phyloP scores from a whole-genome alignment of 1,284 basidiomycete species.

The Ganoderma resinaceum region DNA sequence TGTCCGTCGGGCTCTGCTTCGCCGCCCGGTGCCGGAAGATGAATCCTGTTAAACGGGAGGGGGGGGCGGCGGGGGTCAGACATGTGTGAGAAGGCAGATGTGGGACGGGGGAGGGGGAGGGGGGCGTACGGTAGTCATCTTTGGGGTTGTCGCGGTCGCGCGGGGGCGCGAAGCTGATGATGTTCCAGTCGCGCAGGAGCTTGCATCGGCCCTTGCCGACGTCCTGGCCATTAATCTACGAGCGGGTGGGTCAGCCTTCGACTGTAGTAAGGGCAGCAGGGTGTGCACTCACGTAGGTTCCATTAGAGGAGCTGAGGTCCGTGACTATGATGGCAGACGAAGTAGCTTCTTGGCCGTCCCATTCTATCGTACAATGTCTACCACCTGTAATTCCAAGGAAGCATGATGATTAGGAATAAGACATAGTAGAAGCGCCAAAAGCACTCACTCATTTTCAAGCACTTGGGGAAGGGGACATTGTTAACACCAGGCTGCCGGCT shows the following conservation, averaged over 20 bases:
- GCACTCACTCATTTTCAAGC: constrained; percentile 47
- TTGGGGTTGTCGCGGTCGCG: constrained; percentile 42
- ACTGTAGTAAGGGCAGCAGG: background rate
- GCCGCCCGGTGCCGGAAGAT: constrained; percentile 57
- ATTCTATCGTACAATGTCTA: constrained; percentile 65
- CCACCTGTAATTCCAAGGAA: constrained; percentile 57
- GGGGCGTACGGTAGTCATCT: constrained; percentile 58
- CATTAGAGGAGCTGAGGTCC: constrained; percentile 77
- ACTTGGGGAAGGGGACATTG: constrained; percentile 47
- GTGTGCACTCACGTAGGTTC: constrained; percentile 74
- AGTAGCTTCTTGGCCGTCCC: constrained; percentile 65
- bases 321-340: constrained; percentile 66
- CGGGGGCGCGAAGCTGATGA: constrained; percentile 74
- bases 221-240: constrained; percentile 72
- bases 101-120: constrained; percentile 3
- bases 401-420: background rate
- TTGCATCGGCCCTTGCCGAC: constrained; percentile 62
- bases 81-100: too few relatives aligned
- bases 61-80: background rate
- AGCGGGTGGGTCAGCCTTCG: background rate
- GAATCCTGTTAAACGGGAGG: too few relatives aligned
- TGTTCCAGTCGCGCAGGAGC: constrained; percentile 78
- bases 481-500: constrained; percentile 48
- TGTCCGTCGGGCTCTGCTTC: constrained; percentile 35
- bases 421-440: background rate